These are phyloP conservation scores for Saccharomycopsis sp. DNA, from an alignment of 805 yeast species.

Conservation along the genomic window DNA sequence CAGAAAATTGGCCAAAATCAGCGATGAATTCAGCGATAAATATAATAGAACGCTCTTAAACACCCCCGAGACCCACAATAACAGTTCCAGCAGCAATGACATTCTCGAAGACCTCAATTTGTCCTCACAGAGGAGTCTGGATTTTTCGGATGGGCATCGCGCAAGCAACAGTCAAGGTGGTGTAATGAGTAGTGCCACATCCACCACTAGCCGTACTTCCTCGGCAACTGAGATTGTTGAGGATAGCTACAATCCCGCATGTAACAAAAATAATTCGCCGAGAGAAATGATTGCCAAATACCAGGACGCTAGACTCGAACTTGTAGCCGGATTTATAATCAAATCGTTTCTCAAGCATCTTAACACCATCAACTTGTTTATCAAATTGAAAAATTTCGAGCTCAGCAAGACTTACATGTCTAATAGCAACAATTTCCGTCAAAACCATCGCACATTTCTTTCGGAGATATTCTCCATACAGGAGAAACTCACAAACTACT, in stretches of 20 bases:
- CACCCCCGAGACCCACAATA: neutral
- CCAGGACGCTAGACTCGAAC: neutral
- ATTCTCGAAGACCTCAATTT: neutral
- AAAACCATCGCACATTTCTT: slow-evolving; percentile 10
- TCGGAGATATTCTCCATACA: slow-evolving; percentile 10
- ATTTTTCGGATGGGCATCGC: neutral
- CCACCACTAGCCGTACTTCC: neutral
- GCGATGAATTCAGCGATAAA: neutral
- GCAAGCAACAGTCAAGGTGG: too few relatives aligned
- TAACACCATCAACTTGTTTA: slow-evolving; percentile 7
- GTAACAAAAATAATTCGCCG: neutral
- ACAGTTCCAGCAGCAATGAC: neutral
- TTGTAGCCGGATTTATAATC: slow-evolving; percentile 4
- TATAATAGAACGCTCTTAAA: neutral
- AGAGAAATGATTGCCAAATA: neutral
- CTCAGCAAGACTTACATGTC: slow-evolving; percentile 11
- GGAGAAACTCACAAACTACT: slow-evolving; percentile 7
- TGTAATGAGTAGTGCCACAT: neutral
- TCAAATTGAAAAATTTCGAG: slow-evolving; percentile 16
- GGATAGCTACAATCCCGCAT: neutral
- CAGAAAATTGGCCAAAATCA: neutral
- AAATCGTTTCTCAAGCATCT: slow-evolving; percentile 5
- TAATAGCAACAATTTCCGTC: slow-evolving; percentile 16
- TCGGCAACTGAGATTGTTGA: neutral
- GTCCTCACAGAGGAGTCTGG: neutral